phyloP scores from a whole-genome alignment of 2,329 filamentous ascomycete species.

The Calonectria multiphialidica region DNA sequence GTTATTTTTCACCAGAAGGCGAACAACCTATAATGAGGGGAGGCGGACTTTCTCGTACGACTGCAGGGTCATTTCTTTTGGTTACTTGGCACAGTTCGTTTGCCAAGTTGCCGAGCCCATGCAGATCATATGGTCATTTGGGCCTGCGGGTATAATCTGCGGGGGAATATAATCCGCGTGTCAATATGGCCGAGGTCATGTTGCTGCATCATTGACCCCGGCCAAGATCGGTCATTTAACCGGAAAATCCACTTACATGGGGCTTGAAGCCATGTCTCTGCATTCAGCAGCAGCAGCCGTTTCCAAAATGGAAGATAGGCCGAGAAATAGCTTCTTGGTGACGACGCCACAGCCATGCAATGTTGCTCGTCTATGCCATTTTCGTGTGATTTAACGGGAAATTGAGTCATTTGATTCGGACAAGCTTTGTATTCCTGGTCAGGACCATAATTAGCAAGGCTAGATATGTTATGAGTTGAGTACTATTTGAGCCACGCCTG shows the following conservation, averaged over 20 bases:
- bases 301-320: constrained; percentile 1
- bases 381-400: not conserved
- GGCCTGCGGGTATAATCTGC: not conserved
- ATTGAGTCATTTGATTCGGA: not conserved
- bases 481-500: not conserved
- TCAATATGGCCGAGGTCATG: not conserved
- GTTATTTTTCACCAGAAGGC: no score
- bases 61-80: not conserved
- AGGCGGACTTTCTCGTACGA: not conserved
- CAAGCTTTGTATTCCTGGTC: not conserved
- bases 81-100: not conserved
- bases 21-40: not conserved
- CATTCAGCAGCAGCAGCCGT: not conserved
- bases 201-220: not conserved
- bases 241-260: constrained; percentile 1
- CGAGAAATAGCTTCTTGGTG: not conserved
- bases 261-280: not conserved
- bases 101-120: not conserved
- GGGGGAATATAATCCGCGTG: not conserved
- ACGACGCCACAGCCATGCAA: not conserved
- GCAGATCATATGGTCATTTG: not conserved
- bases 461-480: not conserved
- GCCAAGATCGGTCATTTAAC: constrained; percentile 1
- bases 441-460: not conserved
- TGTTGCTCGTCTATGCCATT: not conserved